phyloP scores from a whole-genome alignment of 2,329 filamentous ascomycete species.

The Calonectria montana region DNA sequence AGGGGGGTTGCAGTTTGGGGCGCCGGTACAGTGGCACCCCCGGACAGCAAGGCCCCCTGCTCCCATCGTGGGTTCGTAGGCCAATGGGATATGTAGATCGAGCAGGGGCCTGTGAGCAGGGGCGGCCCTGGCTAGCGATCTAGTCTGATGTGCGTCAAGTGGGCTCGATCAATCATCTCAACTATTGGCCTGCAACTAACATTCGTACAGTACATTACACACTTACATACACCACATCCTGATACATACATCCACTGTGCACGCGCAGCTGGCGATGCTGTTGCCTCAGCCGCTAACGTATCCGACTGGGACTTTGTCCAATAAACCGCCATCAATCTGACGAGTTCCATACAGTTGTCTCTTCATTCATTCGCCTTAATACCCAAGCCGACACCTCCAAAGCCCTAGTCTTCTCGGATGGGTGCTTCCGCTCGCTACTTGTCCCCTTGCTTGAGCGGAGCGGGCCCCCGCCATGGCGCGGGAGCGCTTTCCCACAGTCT shows the following conservation, averaged over 20 bases:
- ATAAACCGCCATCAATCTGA: neutral
- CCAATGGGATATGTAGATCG: slow-evolving; percentile 33
- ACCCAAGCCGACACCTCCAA: neutral
- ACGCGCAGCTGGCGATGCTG: neutral
- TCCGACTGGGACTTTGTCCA: neutral
- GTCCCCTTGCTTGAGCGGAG: slow-evolving; percentile 40
- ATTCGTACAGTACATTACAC: neutral
- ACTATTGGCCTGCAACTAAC: neutral
- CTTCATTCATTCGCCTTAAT: neutral
- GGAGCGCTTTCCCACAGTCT: slow-evolving; percentile 8
- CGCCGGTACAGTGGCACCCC: slow-evolving; percentile 36
- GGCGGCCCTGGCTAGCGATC: slow-evolving; percentile 35
- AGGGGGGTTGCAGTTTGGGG: slow-evolving; percentile 7
- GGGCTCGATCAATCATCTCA: slow-evolving; percentile 28
- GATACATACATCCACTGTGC: slow-evolving; percentile 4
- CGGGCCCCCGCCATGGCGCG: slow-evolving; percentile 27
- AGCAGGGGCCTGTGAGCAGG: slow-evolving; percentile 33
- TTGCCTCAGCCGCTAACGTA: slow-evolving; percentile 14
- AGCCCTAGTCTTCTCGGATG: slow-evolving; percentile 25
- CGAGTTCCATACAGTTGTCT: slow-evolving; percentile 22
- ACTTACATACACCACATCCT: neutral
- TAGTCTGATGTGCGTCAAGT: slow-evolving; percentile 37
- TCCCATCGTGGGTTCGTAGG: slow-evolving; percentile 20
- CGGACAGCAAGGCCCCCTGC: slow-evolving; percentile 11
- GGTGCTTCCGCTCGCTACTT: slow-evolving; percentile 32